phyloP scores from a whole-genome alignment of 148 eudicot genomes.

The Gaultheria prostrata region DNA sequence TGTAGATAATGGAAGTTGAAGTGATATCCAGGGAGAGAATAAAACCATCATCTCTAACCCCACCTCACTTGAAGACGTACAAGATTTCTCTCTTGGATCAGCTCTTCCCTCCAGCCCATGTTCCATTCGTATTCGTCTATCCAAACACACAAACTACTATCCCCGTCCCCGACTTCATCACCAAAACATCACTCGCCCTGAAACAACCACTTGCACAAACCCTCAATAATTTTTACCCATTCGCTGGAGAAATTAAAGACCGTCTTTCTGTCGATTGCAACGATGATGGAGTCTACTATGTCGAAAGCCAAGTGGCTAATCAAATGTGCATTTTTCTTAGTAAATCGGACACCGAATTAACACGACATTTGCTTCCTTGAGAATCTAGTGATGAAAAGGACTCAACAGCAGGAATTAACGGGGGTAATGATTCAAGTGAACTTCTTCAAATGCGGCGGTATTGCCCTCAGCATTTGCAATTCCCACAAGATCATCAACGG shows the following conservation, averaged over 20 bases:
- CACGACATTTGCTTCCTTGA: constrained; percentile 22
- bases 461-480: constrained; percentile 24
- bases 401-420: constrained; percentile 33
- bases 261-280: constrained; percentile 28
- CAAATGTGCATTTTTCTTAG: constrained; percentile 22
- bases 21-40: background rate
- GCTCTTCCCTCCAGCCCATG: constrained; percentile 30
- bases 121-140: constrained; percentile 31
- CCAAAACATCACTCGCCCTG: constrained; percentile 14
- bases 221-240: constrained; percentile 27
- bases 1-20: background rate
- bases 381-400: constrained; percentile 27
- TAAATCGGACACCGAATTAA: constrained; percentile 12
- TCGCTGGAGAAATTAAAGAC: constrained; percentile 28
- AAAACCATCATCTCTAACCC: constrained; percentile 30
- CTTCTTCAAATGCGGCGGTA: constrained; percentile 29
- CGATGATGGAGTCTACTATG: constrained; percentile 32
- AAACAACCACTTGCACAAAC: constrained; percentile 25
- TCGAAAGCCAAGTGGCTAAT: constrained; percentile 18
- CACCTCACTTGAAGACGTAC: constrained; percentile 7
- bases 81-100: constrained; percentile 26
- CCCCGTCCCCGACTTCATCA: constrained; percentile 32
- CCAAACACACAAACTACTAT: background rate
- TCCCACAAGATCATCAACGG: constrained; percentile 34
- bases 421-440: constrained; percentile 24